phyloP scores from a whole-genome alignment of 2,329 filamentous ascomycete species.

The Ceratocystis albifundus region DNA sequence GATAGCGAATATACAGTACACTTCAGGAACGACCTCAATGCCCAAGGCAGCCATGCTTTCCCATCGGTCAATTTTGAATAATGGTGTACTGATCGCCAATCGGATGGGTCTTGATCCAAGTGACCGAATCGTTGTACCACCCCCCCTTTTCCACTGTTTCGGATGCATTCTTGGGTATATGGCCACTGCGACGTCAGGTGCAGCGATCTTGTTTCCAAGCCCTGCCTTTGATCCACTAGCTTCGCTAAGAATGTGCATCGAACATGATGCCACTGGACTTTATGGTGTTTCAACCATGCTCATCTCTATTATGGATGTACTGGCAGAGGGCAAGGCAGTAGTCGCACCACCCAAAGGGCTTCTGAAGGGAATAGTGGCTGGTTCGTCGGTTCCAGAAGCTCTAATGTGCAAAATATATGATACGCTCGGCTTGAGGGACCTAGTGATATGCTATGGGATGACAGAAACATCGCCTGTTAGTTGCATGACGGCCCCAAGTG shows the following conservation, averaged over 20 bases:
- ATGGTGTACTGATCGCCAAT: slow-evolving; percentile 70
- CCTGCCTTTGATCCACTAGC: slow-evolving; percentile 77
- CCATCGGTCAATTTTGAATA: slow-evolving; percentile 83
- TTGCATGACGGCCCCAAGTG: slow-evolving; percentile 70
- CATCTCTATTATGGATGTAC: slow-evolving; percentile 67
- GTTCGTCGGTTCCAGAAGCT: slow-evolving; percentile 69
- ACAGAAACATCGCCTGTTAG: slow-evolving; percentile 73
- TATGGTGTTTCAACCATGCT: slow-evolving; percentile 97
- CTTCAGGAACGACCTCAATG: slow-evolving; percentile 79
- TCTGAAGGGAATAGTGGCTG: slow-evolving; percentile 83
- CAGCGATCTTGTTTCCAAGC: slow-evolving; percentile 70
- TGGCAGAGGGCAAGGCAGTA: slow-evolving; percentile 37
- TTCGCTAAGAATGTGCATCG: slow-evolving; percentile 47
- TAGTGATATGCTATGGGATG: slow-evolving; percentile 96
- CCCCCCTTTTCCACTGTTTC: slow-evolving; percentile 83
- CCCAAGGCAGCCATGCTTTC: slow-evolving; percentile 87
- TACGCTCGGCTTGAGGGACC: slow-evolving; percentile 61
- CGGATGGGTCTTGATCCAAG: slow-evolving; percentile 66
- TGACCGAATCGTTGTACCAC: slow-evolving; percentile 74
- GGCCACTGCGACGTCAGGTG: slow-evolving; percentile 73
- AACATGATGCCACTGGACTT: slow-evolving; percentile 49
- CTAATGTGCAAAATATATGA: slow-evolving; percentile 68
- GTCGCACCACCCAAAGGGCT: slow-evolving; percentile 35
- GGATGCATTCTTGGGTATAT: slow-evolving; percentile 88
- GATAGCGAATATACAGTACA: slow-evolving; percentile 91